Conservation (phyloP, 306 rosid species). For the Delonix regia region DNA sequence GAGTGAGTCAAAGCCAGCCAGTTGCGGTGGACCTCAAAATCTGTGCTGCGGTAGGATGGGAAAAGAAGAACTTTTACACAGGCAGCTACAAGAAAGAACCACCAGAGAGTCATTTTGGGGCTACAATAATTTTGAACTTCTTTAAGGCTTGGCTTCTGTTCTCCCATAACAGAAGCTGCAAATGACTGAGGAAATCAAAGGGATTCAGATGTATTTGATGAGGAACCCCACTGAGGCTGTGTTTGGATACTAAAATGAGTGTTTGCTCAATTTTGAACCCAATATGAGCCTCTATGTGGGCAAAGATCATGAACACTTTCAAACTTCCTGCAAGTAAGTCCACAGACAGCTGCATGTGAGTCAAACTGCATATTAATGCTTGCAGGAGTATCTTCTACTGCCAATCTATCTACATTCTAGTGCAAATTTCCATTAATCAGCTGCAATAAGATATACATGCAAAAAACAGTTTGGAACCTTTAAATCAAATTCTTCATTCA, state of each 20-base stretch:
- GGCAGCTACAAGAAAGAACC: conserved; percentile 68
- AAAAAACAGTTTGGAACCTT: conserved; percentile 8
- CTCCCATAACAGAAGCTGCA: conserved; percentile 35
- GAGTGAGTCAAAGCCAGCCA: conserved; percentile 89
- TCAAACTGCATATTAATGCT: conserved; percentile 7
- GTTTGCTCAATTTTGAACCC: conserved; percentile 17
- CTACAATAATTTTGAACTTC: conserved; percentile 14
- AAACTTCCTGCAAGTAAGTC: conserved; percentile 40
- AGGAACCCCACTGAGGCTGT: not conserved
- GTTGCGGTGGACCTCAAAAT: conserved; percentile 89
- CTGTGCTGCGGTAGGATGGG: conserved; percentile 84
- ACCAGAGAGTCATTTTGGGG: conserved; percentile 44
- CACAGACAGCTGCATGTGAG: not conserved
- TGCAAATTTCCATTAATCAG: not conserved
- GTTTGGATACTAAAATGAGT: conserved; percentile 16
- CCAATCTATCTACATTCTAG: not conserved
- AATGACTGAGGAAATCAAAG: not conserved
- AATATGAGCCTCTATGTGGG: not conserved
- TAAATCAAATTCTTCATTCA: conserved; percentile 2
- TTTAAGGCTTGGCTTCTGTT: conserved; percentile 40
- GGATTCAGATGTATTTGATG: not conserved
- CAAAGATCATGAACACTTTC: conserved; percentile 6
- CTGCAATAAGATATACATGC: not conserved
- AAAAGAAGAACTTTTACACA: conserved; percentile 78
- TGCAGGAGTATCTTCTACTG: not conserved